A percentile compares a stretch with the other conserved stretches of the same genome.
phyloP scores from a whole-genome alignment of 208 protist species.

The Ichthyophonus hoferi region DNA sequence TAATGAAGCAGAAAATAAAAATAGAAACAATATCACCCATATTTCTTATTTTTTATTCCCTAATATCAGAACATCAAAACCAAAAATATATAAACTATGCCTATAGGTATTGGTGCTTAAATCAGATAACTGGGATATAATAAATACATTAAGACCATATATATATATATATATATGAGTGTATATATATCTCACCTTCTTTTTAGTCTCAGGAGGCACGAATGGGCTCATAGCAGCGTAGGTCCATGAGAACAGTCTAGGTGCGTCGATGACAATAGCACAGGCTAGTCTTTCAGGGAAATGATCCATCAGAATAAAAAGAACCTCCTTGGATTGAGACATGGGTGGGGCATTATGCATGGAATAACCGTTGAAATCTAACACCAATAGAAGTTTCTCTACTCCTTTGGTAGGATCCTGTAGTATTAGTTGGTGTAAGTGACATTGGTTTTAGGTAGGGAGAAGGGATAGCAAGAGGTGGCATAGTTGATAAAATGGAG shows the following conservation, averaged over 20 bases:
- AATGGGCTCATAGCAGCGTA: constrained; percentile 32
- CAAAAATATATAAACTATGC: too few species aligned
- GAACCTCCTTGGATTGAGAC: constrained; percentile 17
- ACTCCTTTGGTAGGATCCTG: neutral
- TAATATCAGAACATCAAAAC: too few species aligned
- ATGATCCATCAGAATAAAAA: constrained; percentile 13
- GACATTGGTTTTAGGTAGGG: neutral
- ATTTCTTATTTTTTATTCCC: too few species aligned
- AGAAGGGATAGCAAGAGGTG: neutral
- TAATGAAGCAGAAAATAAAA: too few species aligned
- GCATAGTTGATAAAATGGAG: too few species aligned
- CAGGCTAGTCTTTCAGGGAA: constrained; percentile 1
- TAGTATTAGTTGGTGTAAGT: constrained; percentile 3
- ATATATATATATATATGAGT: too few species aligned
- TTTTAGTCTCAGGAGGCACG: constrained; percentile 31
- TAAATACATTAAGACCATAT: too few species aligned
- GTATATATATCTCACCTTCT: constrained; percentile 44
- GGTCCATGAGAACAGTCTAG: constrained; percentile 26
- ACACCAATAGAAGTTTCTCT: constrained; percentile 26
- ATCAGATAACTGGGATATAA: too few species aligned
- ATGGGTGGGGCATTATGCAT: constrained; percentile 35
- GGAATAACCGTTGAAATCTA: constrained; percentile 43
- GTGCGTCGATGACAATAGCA: constrained; percentile 37
- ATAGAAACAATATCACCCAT: too few species aligned
- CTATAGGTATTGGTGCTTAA: too few species aligned